Evolutionary conservation across 2,329 filamentous ascomycete species (phyloP).

Genomic region (Tolypocladium album): DNA sequence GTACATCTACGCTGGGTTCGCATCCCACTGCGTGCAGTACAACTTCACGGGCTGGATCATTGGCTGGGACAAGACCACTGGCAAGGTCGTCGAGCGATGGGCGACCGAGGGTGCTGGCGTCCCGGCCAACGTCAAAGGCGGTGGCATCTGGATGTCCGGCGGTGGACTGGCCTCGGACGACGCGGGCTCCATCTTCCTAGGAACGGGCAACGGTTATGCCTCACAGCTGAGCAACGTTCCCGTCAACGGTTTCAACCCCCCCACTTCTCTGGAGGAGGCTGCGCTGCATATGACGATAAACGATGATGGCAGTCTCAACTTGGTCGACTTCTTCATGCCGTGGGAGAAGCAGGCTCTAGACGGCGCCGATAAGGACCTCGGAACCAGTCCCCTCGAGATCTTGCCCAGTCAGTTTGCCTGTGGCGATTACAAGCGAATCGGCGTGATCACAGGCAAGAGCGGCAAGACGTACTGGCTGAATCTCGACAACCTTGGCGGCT

Average conservation of each 20-base stretch:
- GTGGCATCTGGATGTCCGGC: constrained; percentile 32
- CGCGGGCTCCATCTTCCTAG: constrained; percentile 26
- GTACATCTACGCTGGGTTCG: constrained; percentile 41
- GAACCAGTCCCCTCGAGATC: constrained; percentile 32
- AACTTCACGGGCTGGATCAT: constrained; percentile 45
- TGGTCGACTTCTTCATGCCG: constrained; percentile 44
- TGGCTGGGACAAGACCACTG: constrained; percentile 32
- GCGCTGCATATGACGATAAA: constrained; percentile 32
- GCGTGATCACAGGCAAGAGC: constrained; percentile 39
- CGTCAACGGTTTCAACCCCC: constrained; percentile 24
- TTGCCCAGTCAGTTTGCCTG: constrained; percentile 30
- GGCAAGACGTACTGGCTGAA: constrained; percentile 36
- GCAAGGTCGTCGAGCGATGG: constrained; percentile 25
- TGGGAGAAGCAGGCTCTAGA: constrained; percentile 39
- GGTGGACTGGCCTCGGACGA: constrained; percentile 28
- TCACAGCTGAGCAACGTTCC: constrained; percentile 25
- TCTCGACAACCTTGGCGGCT: constrained; percentile 28
- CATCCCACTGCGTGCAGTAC: constrained; percentile 44
- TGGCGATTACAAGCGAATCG: constrained; percentile 32
- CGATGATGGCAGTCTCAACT: constrained; percentile 26
- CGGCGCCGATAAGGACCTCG: constrained; percentile 39
- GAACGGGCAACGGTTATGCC: constrained; percentile 29
- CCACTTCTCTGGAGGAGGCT: constrained; percentile 32
- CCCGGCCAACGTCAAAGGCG: constrained; percentile 23
- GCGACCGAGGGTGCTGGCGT: constrained; percentile 31